Base-by-base conservation (phyloP, 805 yeast genomes). In the Cyberlindnera lachancei region DNA sequence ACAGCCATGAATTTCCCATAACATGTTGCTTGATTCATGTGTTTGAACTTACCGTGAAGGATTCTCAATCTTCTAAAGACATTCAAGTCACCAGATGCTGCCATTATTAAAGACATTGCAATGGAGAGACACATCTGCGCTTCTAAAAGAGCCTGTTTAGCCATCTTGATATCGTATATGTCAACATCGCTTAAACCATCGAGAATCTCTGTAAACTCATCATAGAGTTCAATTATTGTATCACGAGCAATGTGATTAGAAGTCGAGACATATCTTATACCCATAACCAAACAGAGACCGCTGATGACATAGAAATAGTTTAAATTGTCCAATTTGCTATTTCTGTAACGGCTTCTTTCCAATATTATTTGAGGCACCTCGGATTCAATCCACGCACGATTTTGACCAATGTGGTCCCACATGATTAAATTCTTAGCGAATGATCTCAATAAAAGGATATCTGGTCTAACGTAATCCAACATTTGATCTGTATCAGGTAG, bases 21-120 rank as follows among this genome's bases (percentile, higher is more conserved):
- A 4, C 56, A 56, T n/a, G 44, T 51, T 25, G 55, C 56, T 11
- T 45, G 34, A 25, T 33, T 29, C 0, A 35, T 13, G 8, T 22
- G 36, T 6, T 45, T 33, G 25, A 47, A 39, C 30, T 39, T 46
- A 15, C 80, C 83, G 50, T 83, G 87, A 20, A 85, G 58, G 17
- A 70, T 68, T 37, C 95, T 66, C 26, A 85, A 61, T 32, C 96
- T 66, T 45, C 88, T 67, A 42, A 92, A 70, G 0, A 78, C 72
- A 27, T 75, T 82, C 33, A 88, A 56, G 52, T 92, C 96, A 1
- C 98, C 97, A 12, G 87, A 74, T 2, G 96, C 95, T 2, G 95
- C 88, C 83, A 86, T 82, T 0, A 87, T 68, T 18, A 85, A 63
- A 0, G 96, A 71, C 6, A 72, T 54, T 7, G 92, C 70, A 5